Conservation (phyloP, 2,329 filamentous ascomycete species). For the Aureobasidium zeae region DNA sequence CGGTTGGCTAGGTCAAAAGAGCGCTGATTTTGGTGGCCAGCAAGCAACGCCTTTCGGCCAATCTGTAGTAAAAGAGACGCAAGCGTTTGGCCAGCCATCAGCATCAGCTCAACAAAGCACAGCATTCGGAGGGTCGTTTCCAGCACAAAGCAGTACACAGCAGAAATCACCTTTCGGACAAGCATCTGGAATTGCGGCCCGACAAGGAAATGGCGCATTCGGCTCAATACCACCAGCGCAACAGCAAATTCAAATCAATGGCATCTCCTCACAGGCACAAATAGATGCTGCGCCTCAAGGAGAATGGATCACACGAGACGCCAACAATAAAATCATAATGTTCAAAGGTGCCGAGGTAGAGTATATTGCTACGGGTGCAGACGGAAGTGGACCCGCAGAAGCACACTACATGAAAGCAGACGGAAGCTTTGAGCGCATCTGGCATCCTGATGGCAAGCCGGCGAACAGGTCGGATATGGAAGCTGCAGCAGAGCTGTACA, state of each 20-base stretch:
- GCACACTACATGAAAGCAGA: constrained; percentile 27
- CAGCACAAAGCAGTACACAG: constrained; percentile 14
- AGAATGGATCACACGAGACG: constrained; percentile 7
- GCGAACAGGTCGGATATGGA: constrained; percentile 53
- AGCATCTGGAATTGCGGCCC: constrained; percentile 7
- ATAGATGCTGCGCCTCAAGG: background rate
- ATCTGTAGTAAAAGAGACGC: constrained; percentile 15
- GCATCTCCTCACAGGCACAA: background rate
- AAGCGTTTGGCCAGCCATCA: constrained; percentile 22
- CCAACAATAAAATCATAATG: background rate
- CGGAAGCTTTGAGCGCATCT: constrained; percentile 55
- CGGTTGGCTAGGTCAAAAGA: too few species aligned
- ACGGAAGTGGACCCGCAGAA: background rate
- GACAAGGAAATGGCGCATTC: background rate
- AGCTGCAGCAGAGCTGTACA: constrained; percentile 47
- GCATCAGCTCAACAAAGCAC: constrained; percentile 15
- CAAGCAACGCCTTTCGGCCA: constrained; percentile 25
- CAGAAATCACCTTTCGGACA: constrained; percentile 17
- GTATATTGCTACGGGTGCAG: background rate
- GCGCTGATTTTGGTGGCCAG: too few species aligned
- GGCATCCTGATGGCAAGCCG: constrained; percentile 59
- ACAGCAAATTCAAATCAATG: background rate
- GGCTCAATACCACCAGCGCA: background rate
- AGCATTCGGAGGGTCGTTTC: constrained; percentile 16
- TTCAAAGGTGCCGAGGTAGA: constrained; percentile 8